Evolutionary conservation across 371 early-diverging fungal species (phyloP), one percentile per base, ranked within the genome.

Genomic region (Nematocida displodere): DNA sequence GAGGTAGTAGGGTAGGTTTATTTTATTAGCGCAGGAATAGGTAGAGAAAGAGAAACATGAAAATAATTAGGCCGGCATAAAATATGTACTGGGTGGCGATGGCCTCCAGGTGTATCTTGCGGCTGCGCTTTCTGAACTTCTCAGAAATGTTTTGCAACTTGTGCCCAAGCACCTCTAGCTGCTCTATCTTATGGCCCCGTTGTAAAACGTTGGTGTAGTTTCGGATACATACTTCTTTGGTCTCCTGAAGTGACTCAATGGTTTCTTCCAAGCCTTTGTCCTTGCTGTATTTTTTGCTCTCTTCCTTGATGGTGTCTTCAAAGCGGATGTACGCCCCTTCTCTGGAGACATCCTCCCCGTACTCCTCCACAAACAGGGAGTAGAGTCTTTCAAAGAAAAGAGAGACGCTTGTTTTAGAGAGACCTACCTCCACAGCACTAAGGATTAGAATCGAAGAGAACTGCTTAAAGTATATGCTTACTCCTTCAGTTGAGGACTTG

Each of bases 101-200:
- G 15, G 75, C 59, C 29, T 71, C 75, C 31, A 71, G 29, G 34
- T 71, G 75, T 56, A 71, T 71, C 47, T 71, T 71, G n/a, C 62
- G 48, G 42, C 75, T 71, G 26, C 48, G 48, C 75, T 71, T 71
- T 49, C 75, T 59, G 33, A 71, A 71, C 47, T 71, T 58, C 36
- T 71, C 75, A n/a, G 75, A 71, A n/a, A 71, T 46, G 24, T 58
- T 71, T 28, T 71, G 75, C 28, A 71, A 42, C 46, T 58, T 59
- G 1, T 71, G 75, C 1, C 75, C 75, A 22, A 71, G 62, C 29
- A 61, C 44, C 37, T 71, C 75, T 37, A 71, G 42, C 28, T 71
- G 59, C 50, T 71, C 75, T 58, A 71, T 71, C 29, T 71, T 71
- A 33, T 71, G 75, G n/a, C 75, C 75, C 56, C 75, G 58, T 50